Evolutionary conservation across 2,329 filamentous ascomycete genomes (phyloP).

Genomic region (Colletotrichum plurivorum): DNA sequence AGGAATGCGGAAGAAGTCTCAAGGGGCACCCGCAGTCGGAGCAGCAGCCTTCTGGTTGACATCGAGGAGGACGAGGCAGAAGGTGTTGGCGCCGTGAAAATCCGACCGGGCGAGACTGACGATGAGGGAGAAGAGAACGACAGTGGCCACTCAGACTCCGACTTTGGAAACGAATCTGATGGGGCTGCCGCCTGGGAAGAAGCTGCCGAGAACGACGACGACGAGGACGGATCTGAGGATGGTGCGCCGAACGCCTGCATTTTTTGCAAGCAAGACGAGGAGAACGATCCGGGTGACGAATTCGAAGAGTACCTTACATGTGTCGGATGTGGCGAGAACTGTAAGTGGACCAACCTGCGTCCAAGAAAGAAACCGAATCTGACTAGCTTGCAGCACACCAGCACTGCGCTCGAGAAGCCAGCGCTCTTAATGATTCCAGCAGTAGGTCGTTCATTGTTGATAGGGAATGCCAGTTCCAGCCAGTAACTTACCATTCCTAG

Average conservation of each 20-base stretch:
- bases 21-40: slow-evolving; percentile 15
- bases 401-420: slow-evolving; percentile 85
- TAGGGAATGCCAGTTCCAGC: neutral
- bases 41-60: slow-evolving; percentile 40
- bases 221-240: slow-evolving; percentile 70
- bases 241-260: slow-evolving; percentile 67
- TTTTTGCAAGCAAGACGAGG: slow-evolving; percentile 87
- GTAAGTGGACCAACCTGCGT: slow-evolving; percentile 67
- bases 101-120: slow-evolving; percentile 66
- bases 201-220: slow-evolving; percentile 68
- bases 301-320: slow-evolving; percentile 86
- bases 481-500: slow-evolving; percentile 46
- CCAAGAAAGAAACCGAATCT: slow-evolving; percentile 45
- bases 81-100: slow-evolving; percentile 70
- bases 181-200: slow-evolving; percentile 72
- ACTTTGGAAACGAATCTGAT: slow-evolving; percentile 68
- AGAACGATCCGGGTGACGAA: slow-evolving; percentile 84
- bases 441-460: slow-evolving; percentile 63
- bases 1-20: slow-evolving; percentile 47
- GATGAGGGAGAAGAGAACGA: slow-evolving; percentile 58
- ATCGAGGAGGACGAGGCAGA: slow-evolving; percentile 59
- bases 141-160: slow-evolving; percentile 61
- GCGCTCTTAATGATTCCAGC: slow-evolving; percentile 55
- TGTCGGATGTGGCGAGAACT: slow-evolving; percentile 82
- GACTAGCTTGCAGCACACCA: slow-evolving; percentile 80